Conservation (phyloP, 169 alveolate species). For the Plasmodium gaboni region DNA sequence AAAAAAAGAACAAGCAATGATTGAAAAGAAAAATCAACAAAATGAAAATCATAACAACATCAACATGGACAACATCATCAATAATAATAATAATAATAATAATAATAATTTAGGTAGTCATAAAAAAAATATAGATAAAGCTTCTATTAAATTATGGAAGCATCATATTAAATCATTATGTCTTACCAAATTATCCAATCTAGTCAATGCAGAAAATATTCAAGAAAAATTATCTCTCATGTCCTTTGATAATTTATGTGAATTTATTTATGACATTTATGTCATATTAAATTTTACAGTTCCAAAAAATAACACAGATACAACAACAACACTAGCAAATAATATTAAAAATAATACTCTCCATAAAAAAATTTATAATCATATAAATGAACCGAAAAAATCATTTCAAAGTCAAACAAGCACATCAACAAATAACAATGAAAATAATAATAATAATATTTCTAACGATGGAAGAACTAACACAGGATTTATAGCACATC, state of each 20-base stretch:
- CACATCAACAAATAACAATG: not conserved
- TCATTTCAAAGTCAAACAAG: not conserved
- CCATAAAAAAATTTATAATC: not conserved
- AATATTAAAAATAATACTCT: not conserved
- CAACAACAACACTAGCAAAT: not conserved
- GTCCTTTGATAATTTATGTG: conserved; percentile 67
- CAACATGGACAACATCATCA: conserved; percentile 77
- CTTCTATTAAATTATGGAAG: conserved; percentile 69
- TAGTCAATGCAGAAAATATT: conserved; percentile 16
- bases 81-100: conserved; percentile 80
- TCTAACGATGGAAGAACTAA: conserved; percentile 8
- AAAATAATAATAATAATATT: conserved; percentile 6
- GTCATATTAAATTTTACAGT: conserved; percentile 39
- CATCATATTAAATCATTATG: conserved; percentile 77
- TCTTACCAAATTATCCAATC: conserved; percentile 69
- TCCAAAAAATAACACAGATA: not conserved
- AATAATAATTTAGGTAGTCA: conserved; percentile 75
- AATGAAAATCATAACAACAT: conserved; percentile 31
- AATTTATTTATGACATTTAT: conserved; percentile 65
- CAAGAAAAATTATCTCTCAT: conserved; percentile 30
- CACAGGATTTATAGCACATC: conserved; percentile 65
- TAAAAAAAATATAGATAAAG: conserved; percentile 77
- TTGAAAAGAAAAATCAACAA: conserved; percentile 81
- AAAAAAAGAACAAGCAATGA: conserved; percentile 49
- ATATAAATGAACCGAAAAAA: conserved; percentile 1